Evolutionary conservation across 257 asterid genomes (phyloP).

Genomic region (Solanum paucissectum): DNA sequence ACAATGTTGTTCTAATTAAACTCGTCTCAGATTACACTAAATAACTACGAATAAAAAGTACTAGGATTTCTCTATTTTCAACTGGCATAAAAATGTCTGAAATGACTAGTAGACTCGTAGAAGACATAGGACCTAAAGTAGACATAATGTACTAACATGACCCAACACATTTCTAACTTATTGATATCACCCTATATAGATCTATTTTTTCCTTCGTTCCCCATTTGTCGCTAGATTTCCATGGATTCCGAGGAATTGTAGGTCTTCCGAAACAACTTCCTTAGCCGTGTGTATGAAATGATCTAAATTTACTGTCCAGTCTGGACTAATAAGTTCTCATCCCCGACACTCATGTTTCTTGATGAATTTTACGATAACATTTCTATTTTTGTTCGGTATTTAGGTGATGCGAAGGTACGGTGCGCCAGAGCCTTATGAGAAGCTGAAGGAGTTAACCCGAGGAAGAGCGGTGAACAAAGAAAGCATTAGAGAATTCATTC

Average conservation of each 20-base stretch:
- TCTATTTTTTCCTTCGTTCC: neutral
- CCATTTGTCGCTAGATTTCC: neutral
- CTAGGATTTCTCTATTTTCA: neutral
- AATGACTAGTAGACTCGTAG: neutral
- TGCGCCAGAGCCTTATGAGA: slow-evolving; percentile 90
- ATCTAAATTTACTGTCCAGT: neutral
- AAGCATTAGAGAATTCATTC: slow-evolving; percentile 59
- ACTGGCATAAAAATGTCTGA: neutral
- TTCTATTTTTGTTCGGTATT: neutral
- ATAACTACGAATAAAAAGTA: neutral
- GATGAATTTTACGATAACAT: neutral
- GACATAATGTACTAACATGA: neutral
- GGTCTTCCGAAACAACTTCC: neutral
- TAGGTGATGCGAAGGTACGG: slow-evolving; percentile 91
- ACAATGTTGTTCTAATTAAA: neutral
- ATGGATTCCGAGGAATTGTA: neutral
- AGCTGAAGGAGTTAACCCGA: slow-evolving; percentile 84
- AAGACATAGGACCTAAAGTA: neutral
- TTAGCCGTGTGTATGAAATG: neutral
- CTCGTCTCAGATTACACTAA: neutral
- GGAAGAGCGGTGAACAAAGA: slow-evolving; percentile 72
- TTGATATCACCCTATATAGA: neutral
- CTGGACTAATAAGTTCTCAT: neutral
- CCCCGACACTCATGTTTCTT: neutral
- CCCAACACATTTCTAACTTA: neutral